Evolutionary conservation across 108 stramenopile genomes (phyloP), one percentile per base, ranked within the genome.

Genomic region (Phaeodactylum tricornutum): DNA sequence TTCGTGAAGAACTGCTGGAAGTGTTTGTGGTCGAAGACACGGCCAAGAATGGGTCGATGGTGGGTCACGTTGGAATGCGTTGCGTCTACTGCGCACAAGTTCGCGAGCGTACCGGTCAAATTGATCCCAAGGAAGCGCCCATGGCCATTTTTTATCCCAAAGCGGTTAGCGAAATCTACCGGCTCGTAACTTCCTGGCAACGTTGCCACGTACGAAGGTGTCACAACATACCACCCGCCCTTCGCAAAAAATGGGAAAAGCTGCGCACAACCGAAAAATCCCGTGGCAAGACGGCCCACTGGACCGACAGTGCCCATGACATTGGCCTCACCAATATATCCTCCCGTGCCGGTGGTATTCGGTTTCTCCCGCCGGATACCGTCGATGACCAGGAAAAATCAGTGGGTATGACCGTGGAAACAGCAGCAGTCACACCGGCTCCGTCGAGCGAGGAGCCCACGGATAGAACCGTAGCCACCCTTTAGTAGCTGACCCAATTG

Each of bases 121-220:
- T 26, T 19, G 39, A 28, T 8, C 39, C 53, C 22, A 40, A 54
- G n/a, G 72, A 73, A 59, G 67, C 74, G 0, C 62, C 74, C 7
- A 75, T 75, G 74, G 62, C 74, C 7, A 77, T 79, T 21, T 88
- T 83, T 62, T 88, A 79, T 40, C 87, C 87, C 6, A 74, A 75
- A n/a, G 65, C 77, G 6, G 69, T 81, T 33, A 63, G 63, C 21
- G 77, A 83, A 27, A 80, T 89, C 16, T 89, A 89, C 33, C 66
- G 87, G n/a, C 57, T 81, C 14, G 76, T 89, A 7, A 85, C 79
- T 26, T 76, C 76, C 15, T 84, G 83, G 87, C 78, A 84, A 47
- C 64, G 83, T 7, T 84, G 80, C 45, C 87, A 89, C 50, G 73
- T 89, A 50, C 58, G 73, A 32, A 66, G 64, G 25, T 89, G 87